These are phyloP conservation scores for Arthrobotrys entomopaga DNA, from an alignment of 2,329 filamentous ascomycete species.

Conservation along the genomic window DNA sequence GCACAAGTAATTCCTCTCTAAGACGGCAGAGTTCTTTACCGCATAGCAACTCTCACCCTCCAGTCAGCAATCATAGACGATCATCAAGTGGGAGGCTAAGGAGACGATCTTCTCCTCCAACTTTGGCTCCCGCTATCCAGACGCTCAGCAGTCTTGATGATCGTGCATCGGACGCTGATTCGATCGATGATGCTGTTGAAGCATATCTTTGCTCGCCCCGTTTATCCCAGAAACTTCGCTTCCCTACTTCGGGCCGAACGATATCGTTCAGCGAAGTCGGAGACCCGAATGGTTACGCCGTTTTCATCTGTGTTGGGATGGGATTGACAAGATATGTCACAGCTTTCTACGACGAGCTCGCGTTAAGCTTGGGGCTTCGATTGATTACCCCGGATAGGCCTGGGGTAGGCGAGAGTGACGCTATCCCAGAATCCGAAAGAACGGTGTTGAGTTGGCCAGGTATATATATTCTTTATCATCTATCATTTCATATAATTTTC, in stretches of 20 bases:
- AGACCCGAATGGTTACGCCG: constrained; percentile 86
- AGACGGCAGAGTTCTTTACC: constrained; percentile 56
- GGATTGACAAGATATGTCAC: constrained; percentile 94
- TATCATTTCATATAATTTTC: neutral
- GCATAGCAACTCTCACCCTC: constrained; percentile 37
- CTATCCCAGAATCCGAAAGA: constrained; percentile 81
- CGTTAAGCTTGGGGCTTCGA: constrained; percentile 83
- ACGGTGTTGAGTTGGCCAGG: constrained; percentile 94
- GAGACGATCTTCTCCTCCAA: constrained; percentile 53
- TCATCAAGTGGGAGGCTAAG: constrained; percentile 49
- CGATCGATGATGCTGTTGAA: constrained; percentile 86
- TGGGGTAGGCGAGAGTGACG: constrained; percentile 89
- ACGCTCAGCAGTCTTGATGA: constrained; percentile 71
- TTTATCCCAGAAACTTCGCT: constrained; percentile 85
- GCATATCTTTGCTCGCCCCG: constrained; percentile 84
- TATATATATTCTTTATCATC: constrained; percentile 64
- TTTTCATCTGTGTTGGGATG: constrained; percentile 98
- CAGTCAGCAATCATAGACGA: constrained; percentile 45
- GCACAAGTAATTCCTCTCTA: constrained; percentile 56
- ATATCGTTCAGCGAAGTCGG: constrained; percentile 98
- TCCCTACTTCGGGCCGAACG: constrained; percentile 83
- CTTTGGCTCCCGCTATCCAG: constrained; percentile 56
- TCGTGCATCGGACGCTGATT: constrained; percentile 81
- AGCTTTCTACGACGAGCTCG: constrained; percentile 96
- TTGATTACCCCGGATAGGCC: constrained; percentile 94